These are phyloP conservation scores for Solanum neorickii DNA, from an alignment of 257 asterid genomes.

Conservation along the genomic window DNA sequence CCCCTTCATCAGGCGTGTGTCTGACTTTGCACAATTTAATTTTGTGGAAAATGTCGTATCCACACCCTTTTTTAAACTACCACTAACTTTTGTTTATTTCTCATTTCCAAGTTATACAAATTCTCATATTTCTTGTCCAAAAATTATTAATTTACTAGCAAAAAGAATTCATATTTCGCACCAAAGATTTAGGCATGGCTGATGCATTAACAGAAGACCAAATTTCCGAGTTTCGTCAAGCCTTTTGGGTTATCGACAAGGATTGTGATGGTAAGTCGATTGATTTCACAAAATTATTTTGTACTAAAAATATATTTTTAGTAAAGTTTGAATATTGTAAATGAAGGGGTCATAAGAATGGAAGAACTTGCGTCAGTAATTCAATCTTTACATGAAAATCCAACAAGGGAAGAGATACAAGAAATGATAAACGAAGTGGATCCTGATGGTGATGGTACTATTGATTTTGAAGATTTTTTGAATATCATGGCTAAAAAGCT, in stretches of 20 bases:
- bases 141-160: neutral
- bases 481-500: constrained; percentile 43
- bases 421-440: constrained; percentile 55
- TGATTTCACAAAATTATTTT: neutral
- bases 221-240: constrained; percentile 46
- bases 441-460: constrained; percentile 40
- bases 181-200: constrained; percentile 17
- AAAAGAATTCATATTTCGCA: neutral
- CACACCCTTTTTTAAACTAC: neutral
- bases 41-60: neutral
- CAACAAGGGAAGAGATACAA: constrained; percentile 50
- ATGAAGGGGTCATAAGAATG: constrained; percentile 42
- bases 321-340: neutral
- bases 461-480: constrained; percentile 46
- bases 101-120: neutral
- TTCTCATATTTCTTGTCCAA: neutral
- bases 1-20: neutral
- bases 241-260: constrained; percentile 44
- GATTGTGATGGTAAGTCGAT: constrained; percentile 36
- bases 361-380: constrained; percentile 45
- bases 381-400: constrained; percentile 40
- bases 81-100: neutral
- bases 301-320: neutral
- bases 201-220: constrained; percentile 38
- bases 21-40: neutral